Base-by-base conservation (phyloP, 495 filamentous ascomycete genomes). In the Penicillium fimorum region DNA sequence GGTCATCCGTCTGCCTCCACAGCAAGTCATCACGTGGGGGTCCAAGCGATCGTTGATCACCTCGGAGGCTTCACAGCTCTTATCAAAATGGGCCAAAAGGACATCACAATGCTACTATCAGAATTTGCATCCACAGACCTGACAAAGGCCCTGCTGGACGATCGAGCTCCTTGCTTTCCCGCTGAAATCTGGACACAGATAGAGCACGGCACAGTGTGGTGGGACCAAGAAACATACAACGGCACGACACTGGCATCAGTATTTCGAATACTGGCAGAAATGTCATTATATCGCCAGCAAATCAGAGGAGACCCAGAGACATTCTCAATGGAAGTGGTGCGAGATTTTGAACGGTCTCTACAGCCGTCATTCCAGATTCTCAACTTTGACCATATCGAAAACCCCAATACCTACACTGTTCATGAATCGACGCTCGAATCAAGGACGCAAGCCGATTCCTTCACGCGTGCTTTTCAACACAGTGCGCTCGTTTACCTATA, bases 71-170 rank as follows among this genome's bases (percentile, higher is more conserved):
- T 68, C 58, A 62, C 55, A 13, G 51, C 50, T 10, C 54, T 68
- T 15, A 57, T 60, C 5, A 58, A 59, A 13, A 44, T 61, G 49
- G 55, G 68, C 5, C 62, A 70, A 22, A 55, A 64, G 18, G 70
- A 71, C 33, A 55, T 66, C n/a, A 67, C 67, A 25, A 58, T 75
- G 58, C 60, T 75, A 55, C 25, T 73, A 24, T 75, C 71, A 8
- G 68, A 70, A 9, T 75, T 75, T 32, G 63, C 68, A 17, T 73
- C 71, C 1, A 71, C 72, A 52, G 71, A 75, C 64, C 55, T 75
- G 20, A 75, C 70, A 11, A 53, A 58, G 4, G 47, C 61, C 22
- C 17, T 63, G 32, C 49, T 63, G 5, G 61, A 63, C 11, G 57
- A 60, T 12, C 30, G 57, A 17, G 5, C 53, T 10, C 61, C 61